phyloP scores from a whole-genome alignment of 208 protist genomes.

The Porcisia hertigi region DNA sequence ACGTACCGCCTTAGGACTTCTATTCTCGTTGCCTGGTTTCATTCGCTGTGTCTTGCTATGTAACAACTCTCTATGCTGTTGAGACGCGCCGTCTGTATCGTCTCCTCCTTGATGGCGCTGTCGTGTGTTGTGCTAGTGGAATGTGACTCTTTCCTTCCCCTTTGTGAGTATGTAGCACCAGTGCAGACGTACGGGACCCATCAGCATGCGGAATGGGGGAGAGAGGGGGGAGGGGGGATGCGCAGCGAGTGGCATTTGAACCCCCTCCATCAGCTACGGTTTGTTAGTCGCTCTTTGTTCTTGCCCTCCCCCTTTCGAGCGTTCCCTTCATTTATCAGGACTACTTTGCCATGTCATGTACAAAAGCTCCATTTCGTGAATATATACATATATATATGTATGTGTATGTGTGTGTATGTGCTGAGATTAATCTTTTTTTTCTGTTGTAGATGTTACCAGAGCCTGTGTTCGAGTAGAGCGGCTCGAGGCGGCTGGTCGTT shows the following conservation, averaged over 20 bases:
- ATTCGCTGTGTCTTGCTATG: not conserved
- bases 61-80: not conserved
- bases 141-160: not conserved
- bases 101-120: not conserved
- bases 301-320: not conserved
- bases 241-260: not conserved
- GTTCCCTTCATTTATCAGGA: not conserved
- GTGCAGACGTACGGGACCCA: not conserved
- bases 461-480: not conserved
- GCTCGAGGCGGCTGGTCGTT: no score
- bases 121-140: not conserved
- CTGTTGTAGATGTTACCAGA: not conserved
- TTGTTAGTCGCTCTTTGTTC: not conserved
- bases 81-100: not conserved
- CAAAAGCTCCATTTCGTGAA: not conserved
- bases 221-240: not conserved
- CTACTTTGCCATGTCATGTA: conserved; percentile 6
- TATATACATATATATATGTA: not conserved
- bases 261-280: not conserved
- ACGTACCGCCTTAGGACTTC: not conserved
- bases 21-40: not conserved
- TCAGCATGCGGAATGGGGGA: not conserved
- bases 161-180: not conserved
- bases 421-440: not conserved
- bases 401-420: not conserved